These are phyloP conservation scores for Thalassiosira allenii DNA, from an alignment of 352 stramenopile genomes.

Conservation along the genomic window DNA sequence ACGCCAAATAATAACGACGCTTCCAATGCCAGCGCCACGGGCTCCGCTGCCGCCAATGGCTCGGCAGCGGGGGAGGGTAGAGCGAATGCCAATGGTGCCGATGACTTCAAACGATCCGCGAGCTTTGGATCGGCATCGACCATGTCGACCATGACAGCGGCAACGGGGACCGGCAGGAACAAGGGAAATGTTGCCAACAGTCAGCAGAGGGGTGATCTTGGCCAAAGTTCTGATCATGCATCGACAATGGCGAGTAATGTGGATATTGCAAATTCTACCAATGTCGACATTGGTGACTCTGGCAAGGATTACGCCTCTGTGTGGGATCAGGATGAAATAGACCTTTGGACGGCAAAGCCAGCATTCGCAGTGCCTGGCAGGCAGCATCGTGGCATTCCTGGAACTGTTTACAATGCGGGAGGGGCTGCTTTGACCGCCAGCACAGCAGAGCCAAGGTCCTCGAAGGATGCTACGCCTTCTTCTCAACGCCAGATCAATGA, in stretches of 20 bases:
- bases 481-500: no score
- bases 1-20: neutral
- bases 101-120: constrained; percentile 14
- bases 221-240: neutral
- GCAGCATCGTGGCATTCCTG: no score
- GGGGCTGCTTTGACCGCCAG: no score
- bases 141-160: constrained; percentile 28
- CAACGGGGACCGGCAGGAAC: neutral
- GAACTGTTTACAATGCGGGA: no score
- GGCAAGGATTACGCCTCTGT: constrained; percentile 7
- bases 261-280: no score
- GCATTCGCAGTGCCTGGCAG: no score
- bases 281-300: neutral
- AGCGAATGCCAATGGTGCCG: neutral
- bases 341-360: constrained; percentile 37
- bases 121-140: constrained; percentile 49
- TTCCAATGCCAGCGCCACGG: neutral
- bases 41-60: neutral
- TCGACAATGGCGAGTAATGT: neutral
- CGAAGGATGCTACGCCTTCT: neutral
- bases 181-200: neutral
- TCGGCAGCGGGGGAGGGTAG: neutral
- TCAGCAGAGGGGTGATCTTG: neutral
- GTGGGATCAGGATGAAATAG: constrained; percentile 60
- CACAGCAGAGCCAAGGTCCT: no score